Conservation (phyloP, 2,329 filamentous ascomycete species). For the Alternaria brassicicola region DNA sequence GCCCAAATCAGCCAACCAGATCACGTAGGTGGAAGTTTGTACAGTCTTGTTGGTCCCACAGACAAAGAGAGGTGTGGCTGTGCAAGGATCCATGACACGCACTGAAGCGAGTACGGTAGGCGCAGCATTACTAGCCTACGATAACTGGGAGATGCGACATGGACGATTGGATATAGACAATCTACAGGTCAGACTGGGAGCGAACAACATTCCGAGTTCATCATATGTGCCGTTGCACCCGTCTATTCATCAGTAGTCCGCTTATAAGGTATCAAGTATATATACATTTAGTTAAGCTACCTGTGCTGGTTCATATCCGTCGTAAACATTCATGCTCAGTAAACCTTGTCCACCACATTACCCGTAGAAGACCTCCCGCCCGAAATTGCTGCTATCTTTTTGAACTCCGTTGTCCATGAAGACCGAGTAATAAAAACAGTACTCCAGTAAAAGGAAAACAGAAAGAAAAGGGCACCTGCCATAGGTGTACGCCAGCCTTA, state of each 20-base stretch:
- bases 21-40: no score
- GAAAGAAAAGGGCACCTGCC: background rate
- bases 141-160: no score
- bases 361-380: background rate
- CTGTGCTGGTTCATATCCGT: constrained; percentile 4
- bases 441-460: background rate
- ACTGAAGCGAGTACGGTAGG: no score
- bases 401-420: constrained; percentile 3
- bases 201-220: background rate
- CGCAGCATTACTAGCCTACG: no score
- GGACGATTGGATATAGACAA: no score
- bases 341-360: background rate
- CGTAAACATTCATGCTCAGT: background rate
- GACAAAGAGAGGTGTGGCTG: no score
- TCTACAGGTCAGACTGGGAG: no score
- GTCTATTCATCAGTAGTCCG: background rate
- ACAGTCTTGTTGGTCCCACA: no score
- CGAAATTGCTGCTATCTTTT: background rate
- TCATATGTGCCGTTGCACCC: background rate
- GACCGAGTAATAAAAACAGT: background rate
- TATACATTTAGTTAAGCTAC: background rate
- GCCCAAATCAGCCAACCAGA: no score
- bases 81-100: no score
- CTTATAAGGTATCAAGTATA: constrained; percentile 1
- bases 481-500: background rate